These are phyloP conservation scores for Solanum etuberosum DNA, from an alignment of 257 asterid species.

Conservation along the genomic window DNA sequence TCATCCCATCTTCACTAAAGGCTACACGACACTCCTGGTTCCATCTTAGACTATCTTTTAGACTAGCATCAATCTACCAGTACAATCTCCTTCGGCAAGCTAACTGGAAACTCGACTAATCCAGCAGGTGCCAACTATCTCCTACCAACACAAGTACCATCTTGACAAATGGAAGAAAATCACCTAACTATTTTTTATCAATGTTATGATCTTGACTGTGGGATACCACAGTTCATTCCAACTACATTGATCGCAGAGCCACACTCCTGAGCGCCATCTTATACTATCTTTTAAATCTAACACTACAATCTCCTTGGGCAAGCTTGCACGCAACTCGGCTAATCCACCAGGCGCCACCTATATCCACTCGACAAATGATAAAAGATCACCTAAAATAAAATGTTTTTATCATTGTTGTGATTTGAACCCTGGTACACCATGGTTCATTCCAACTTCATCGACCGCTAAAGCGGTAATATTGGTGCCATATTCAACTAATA, in stretches of 20 bases:
- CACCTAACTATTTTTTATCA: background rate
- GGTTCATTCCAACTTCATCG: background rate
- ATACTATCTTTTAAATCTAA: background rate
- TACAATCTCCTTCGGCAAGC: background rate
- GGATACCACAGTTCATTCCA: background rate
- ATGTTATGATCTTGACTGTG: background rate
- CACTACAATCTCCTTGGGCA: background rate
- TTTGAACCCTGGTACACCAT: background rate
- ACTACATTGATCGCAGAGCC: background rate
- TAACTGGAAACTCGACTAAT: background rate
- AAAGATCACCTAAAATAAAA: background rate
- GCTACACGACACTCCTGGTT: background rate
- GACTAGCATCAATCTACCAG: background rate
- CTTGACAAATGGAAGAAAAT: fast-evolving
- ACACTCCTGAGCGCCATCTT: background rate
- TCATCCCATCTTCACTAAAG: background rate
- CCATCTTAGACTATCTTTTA: background rate
- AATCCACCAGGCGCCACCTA: background rate
- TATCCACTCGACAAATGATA: background rate
- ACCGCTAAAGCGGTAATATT: fast-evolving
- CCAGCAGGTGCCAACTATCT: background rate
- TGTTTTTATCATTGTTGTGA: background rate
- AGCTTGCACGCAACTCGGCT: background rate
- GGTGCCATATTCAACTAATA: background rate
- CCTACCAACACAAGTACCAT: background rate